Percentiles rank a stretch among this genome's conserved stretches.
These are phyloP conservation scores for Agaricus subrufescens DNA, from an alignment of 768 basidiomycete species.

Conservation along the genomic window DNA sequence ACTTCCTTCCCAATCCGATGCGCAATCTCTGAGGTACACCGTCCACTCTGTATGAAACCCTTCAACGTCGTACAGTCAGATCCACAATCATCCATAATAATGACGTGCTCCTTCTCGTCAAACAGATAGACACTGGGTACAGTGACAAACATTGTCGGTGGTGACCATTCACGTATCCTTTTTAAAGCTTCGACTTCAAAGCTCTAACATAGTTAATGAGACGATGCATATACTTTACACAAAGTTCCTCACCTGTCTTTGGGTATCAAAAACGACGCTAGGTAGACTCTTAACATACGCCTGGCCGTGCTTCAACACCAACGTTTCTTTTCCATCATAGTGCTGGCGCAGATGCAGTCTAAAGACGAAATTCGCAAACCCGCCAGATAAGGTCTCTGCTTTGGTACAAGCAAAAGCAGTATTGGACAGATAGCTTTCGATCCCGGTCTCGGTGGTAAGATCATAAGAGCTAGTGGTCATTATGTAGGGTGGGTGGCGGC, in stretches of 20 bases:
- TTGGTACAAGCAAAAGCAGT: slow-evolving; percentile 42
- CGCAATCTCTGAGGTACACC: slow-evolving; percentile 24
- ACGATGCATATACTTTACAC: background rate
- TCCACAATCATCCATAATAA: slow-evolving; percentile 65
- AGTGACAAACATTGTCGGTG: slow-evolving; percentile 32
- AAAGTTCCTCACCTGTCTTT: slow-evolving; percentile 44
- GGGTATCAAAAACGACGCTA: slow-evolving; percentile 23
- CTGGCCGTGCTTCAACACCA: slow-evolving; percentile 57
- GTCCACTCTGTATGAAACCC: slow-evolving; percentile 28
- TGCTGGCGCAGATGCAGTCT: slow-evolving; percentile 40
- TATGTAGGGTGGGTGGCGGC: background rate
- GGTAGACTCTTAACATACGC: slow-evolving; percentile 30
- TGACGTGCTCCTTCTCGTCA: slow-evolving; percentile 42
- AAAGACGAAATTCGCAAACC: slow-evolving; percentile 52
- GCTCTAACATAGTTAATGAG: slow-evolving; percentile 18
- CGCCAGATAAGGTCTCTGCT: slow-evolving; percentile 43
- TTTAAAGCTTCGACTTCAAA: slow-evolving; percentile 46
- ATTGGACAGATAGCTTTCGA: slow-evolving; percentile 38
- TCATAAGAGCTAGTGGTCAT: slow-evolving; percentile 14
- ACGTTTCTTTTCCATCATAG: slow-evolving; percentile 37
- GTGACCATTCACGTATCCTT: slow-evolving; percentile 33
- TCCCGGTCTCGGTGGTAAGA: slow-evolving; percentile 27
- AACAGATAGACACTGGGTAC: slow-evolving; percentile 46
- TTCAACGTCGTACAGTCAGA: slow-evolving; percentile 34
- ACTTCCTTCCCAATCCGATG: slow-evolving; percentile 46